phyloP scores from a whole-genome alignment of 768 basidiomycete genomes.

The Russula earlei region DNA sequence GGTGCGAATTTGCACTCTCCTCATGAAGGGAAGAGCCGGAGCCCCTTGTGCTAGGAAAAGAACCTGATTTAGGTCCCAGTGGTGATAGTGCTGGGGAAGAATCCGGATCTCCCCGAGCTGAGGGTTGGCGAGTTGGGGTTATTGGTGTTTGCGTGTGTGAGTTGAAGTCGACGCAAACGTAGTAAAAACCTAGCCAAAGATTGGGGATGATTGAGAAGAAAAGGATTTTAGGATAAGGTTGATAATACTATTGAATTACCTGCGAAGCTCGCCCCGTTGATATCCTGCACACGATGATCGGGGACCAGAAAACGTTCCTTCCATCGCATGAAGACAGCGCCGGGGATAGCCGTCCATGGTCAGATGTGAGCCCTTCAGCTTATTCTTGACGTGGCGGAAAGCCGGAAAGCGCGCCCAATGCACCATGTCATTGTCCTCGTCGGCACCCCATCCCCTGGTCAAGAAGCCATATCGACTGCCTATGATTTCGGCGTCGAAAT shows the following conservation, averaged over 20 bases:
- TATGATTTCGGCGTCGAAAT: slow-evolving; percentile 95
- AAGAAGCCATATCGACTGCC: slow-evolving; percentile 85
- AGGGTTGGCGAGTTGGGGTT: slow-evolving; percentile 32
- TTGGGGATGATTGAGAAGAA: slow-evolving; percentile 2
- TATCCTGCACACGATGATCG: slow-evolving; percentile 86
- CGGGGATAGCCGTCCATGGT: slow-evolving; percentile 74
- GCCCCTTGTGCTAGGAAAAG: slow-evolving; percentile 17
- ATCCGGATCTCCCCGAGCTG: slow-evolving; percentile 24
- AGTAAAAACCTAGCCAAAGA: slow-evolving; percentile 68
- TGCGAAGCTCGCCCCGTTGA: slow-evolving; percentile 91
- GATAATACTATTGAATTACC: slow-evolving; percentile 36
- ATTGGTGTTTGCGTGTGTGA: slow-evolving; percentile 38
- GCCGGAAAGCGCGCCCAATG: slow-evolving; percentile 94
- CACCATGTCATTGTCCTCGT: slow-evolving; percentile 82
- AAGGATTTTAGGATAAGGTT: background rate
- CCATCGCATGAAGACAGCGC: slow-evolving; percentile 91
- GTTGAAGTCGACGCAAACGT: slow-evolving; percentile 89
- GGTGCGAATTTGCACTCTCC: slow-evolving; percentile 27
- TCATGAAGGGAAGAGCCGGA: slow-evolving; percentile 22
- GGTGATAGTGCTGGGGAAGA: background rate
- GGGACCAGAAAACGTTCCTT: slow-evolving; percentile 97
- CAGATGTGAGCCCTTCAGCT: slow-evolving; percentile 67
- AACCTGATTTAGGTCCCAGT: slow-evolving; percentile 23
- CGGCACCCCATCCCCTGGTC: slow-evolving; percentile 86
- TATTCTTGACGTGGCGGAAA: slow-evolving; percentile 71